phyloP scores from a whole-genome alignment of 192 early-diverging fungal genomes.

The Umbelopsis sp. region DNA sequence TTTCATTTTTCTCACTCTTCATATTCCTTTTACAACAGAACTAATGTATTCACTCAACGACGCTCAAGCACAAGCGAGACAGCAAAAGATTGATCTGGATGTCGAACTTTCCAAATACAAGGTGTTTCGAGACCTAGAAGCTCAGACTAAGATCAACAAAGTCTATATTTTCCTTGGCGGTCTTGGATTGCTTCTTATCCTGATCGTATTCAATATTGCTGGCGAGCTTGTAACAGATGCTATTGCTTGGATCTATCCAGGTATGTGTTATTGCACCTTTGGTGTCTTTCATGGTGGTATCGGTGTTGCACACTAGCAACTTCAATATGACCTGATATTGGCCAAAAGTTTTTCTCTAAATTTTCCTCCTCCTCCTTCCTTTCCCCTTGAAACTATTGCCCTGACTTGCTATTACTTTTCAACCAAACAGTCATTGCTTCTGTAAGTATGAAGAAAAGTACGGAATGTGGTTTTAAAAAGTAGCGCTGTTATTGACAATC shows the following conservation, averaged over 20 bases:
- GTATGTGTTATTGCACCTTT: constrained; percentile 39
- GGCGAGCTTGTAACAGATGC: constrained; percentile 80
- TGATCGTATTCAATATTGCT: constrained; percentile 91
- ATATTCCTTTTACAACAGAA: background rate
- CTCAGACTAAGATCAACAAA: constrained; percentile 82
- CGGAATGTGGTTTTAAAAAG: background rate
- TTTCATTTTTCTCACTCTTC: background rate
- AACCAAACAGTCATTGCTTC: constrained; percentile 74
- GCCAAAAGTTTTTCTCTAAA: background rate
- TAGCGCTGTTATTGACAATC: background rate
- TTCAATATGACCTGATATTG: background rate
- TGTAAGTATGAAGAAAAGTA: background rate
- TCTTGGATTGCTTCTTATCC: constrained; percentile 61
- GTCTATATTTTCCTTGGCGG: constrained; percentile 76
- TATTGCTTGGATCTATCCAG: constrained; percentile 89
- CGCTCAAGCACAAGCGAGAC: constrained; percentile 20
- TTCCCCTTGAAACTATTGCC: background rate
- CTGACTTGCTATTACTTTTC: background rate
- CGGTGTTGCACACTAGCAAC: too few species aligned
- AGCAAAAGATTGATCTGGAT: constrained; percentile 51
- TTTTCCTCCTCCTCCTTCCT: background rate
- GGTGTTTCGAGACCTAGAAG: constrained; percentile 68
- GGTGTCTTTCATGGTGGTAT: background rate
- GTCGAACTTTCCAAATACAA: constrained; percentile 72
- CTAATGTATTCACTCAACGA: constrained; percentile 19